Base-by-base conservation (phyloP, 768 basidiomycete species). In the Cubamyces lactineus region DNA sequence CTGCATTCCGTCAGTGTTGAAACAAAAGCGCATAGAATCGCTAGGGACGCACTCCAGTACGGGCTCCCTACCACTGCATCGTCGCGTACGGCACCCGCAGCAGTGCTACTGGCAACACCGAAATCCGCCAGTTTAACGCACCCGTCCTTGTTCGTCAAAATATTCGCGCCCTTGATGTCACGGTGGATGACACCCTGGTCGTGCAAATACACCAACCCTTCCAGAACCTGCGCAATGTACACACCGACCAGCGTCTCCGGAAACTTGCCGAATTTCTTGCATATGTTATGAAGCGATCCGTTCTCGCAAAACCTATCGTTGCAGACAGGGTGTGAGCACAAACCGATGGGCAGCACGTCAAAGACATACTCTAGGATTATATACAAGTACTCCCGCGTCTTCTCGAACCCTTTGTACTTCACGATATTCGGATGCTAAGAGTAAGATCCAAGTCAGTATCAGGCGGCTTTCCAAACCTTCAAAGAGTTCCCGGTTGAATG, bases 101-200 rank as follows among this genome's bases (percentile, higher is more conserved):
- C 86, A 11, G 91, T 86, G 46, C 82, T 86, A 56, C 88, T 89
- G 12, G 95, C 94, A 19, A 99, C 97, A 53, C 97, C 97, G 71
- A 99, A 99, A 76, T 99, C 97, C 13, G 97, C 97, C n/a, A 99
- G 83, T 75, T 98, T 99, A 61, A 99, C 96, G 21, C 89, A 91
- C 7, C 97, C 97, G 77, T 98, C 96, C 77, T 99, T 99, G 73
- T 97, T 98, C 19, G 97, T 98, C 47, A 99, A 80, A 71, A 99
- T 97, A 67, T 99, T 99, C 15, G 97, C 96, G 39, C 97, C 97
- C 74, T 99, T 99, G 79, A 99, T 98, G 70, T 99, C 97, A 34
- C 97, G 84, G 74, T 99, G 97, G 68, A 99, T 98, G 63, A 99
- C 97, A 80, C 97, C 97, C 79, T 98, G 96, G 67, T 98, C 96